Base-by-base conservation (phyloP, 148 eudicot species). In the Arbutus unedo region DNA sequence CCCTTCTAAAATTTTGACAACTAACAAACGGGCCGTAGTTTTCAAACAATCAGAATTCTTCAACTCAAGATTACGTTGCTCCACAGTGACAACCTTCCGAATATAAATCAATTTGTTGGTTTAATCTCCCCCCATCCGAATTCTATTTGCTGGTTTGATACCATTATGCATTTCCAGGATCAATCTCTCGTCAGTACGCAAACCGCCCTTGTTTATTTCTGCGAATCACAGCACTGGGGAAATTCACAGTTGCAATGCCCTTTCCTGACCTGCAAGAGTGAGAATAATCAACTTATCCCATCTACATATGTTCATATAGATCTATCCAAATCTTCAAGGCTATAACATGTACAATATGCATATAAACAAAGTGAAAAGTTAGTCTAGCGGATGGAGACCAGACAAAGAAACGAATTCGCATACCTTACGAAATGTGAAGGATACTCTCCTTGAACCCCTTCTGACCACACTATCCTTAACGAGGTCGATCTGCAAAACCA, bases 381-480 rank as follows among this genome's bases (percentile, higher is more conserved):
- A 23, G 11, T 51, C 60, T 5, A 25, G 31, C 23, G 73, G 51
- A 64, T 10, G 64, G 51, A 38, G 51, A 38, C 67, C 74, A 48
- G 56, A 64, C 59, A 62, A 79, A 9, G 57, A 45, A 47, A 74
- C 15, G 45, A 64, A 16, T 44, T 71, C 48, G 60, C 67, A 75
- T 85, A 96, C 99, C 98, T 94, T 93, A 55, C 99, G 98, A 10
- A 96, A 82, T 77, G 99, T 96, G 83, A 96, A 93, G 82, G 99
- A 96, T 74, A 94, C 97, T 60, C 99, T 90, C 90, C 95, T 96
- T 44, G 90, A 78, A 74, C 89, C 86, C 85, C 99, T 90, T 57
- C 90, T 90, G 70, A 94, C 85, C 80, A 86, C 78, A 64, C 64
- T 88, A 84, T 90, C 97, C 71, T 91, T 91, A 84, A 96, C 96